Evolutionary conservation across 768 basidiomycete genomes (phyloP).

Genomic region (Collybia sordida): DNA sequence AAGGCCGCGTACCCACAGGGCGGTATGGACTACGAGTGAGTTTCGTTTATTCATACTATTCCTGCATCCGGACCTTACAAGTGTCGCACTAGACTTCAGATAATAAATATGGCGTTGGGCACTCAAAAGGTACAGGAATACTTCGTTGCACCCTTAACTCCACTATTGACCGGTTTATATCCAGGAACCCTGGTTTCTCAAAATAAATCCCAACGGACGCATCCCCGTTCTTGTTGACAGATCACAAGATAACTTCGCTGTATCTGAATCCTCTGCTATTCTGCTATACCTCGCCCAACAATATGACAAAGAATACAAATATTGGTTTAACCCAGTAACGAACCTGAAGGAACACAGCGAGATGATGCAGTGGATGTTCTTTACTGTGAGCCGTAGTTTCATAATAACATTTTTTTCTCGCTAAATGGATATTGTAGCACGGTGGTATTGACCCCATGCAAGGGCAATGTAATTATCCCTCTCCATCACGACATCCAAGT

Average conservation of each 20-base stretch:
- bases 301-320: slow-evolving; percentile 68
- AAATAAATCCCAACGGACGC: slow-evolving; percentile 70
- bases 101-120: slow-evolving; percentile 59
- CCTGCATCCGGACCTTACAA: not conserved
- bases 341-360: slow-evolving; percentile 66
- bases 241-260: slow-evolving; percentile 55
- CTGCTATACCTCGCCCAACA: slow-evolving; percentile 79
- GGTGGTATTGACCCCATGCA: slow-evolving; percentile 90
- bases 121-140: slow-evolving; percentile 62
- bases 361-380: slow-evolving; percentile 86
- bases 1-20: slow-evolving; percentile 40
- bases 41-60: not conserved
- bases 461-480: slow-evolving; percentile 47
- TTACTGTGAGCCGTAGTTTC: slow-evolving; percentile 47
- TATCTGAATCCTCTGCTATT: slow-evolving; percentile 83
- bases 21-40: slow-evolving; percentile 43
- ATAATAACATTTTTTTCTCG: not conserved
- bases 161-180: not conserved
- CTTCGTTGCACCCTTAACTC: too few relatives aligned
- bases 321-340: slow-evolving; percentile 58
- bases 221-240: slow-evolving; percentile 71
- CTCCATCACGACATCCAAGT: not conserved
- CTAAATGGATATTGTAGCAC: slow-evolving; percentile 43
- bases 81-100: slow-evolving; percentile 36
- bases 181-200: slow-evolving; percentile 71